Evolutionary conservation across 805 yeast species (phyloP), one percentile per base, ranked within the genome.

Genomic region (Ogataea neopini): DNA sequence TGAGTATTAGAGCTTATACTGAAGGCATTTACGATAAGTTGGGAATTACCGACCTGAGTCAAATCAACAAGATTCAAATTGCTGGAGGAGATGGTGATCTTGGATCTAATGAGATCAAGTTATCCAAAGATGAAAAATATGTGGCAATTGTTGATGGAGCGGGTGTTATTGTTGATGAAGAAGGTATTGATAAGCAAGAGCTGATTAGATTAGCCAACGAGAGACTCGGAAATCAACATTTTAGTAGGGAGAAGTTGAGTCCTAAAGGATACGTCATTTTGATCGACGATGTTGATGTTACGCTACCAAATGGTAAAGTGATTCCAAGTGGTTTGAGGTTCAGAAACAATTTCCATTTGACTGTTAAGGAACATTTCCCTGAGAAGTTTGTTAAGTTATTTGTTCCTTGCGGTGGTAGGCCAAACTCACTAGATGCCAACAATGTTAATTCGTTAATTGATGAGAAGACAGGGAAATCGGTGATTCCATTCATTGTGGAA

Each of bases 41-140:
- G 49, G 72, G 78, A 15, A 74, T 92, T 50, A 67, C 73, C 32
- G 80, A 84, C 54, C 70, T 77, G 56, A 63, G 74, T 20, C 68
- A 71, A 33, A 77, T 92, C 50, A 77, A 76, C 60, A 92, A 94
- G 71, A 75, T 94, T 62, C 99, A 92, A 74, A 94, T 97, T 46
- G 99, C 98, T 71, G 99, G 99, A 39, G 98, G 98, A 54, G 97
- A 94, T 69, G 99, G 99, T 63, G 99, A 92, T 70, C 76, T 92
- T 57, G 99, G 99, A 25, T 87, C 96, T 20, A 94, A 92, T 67
- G 99, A 92, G 72, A 94, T 92, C 60, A 75, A 88, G 57, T 77
- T 92, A 50, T 89, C 97, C 1, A 75, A 84, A 44, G 80, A 83
- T 50, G 99, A 92, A 72, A 76, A 72, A 40, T 94, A 94, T 64